Percentiles rank a stretch among this genome's conserved stretches.
These are phyloP conservation scores for Wickerhamomyces rabaulensis DNA, from an alignment of 805 yeast genomes.

Conservation along the genomic window DNA sequence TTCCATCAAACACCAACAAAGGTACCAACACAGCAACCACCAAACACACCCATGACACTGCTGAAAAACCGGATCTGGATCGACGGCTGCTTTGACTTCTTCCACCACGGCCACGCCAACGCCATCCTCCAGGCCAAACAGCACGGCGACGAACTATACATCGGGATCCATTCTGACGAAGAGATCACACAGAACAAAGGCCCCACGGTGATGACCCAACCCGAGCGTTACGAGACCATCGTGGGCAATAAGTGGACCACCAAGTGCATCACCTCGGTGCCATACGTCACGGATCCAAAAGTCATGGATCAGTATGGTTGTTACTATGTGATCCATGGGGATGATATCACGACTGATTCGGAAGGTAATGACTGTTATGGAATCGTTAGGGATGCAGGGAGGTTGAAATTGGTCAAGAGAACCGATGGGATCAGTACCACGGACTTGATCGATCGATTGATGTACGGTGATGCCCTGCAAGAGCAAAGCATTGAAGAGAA, in stretches of 20 bases:
- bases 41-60: neutral
- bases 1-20: neutral
- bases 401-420: conserved; percentile 86
- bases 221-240: conserved; percentile 80
- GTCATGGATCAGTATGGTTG: conserved; percentile 68
- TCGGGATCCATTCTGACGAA: conserved; percentile 91
- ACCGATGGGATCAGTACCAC: conserved; percentile 95
- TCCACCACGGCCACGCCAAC: conserved; percentile 98
- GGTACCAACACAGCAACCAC: too few species aligned
- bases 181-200: conserved; percentile 84
- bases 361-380: conserved; percentile 92
- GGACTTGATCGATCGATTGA: conserved; percentile 86
- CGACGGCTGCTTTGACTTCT: conserved; percentile 97
- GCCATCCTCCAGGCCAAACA: conserved; percentile 92
- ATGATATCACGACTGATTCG: conserved; percentile 95
- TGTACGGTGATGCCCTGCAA: conserved; percentile 25
- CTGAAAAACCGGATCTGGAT: conserved; percentile 63
- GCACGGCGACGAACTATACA: conserved; percentile 67
- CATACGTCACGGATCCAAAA: conserved; percentile 85
- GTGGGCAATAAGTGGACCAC: conserved; percentile 90
- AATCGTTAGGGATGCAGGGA: conserved; percentile 73
- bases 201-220: conserved; percentile 83
- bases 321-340: conserved; percentile 95
- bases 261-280: conserved; percentile 67
- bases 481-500: conserved; percentile 2